These are phyloP conservation scores for Coelastrella sp. DNA, from an alignment of 139 green algal genomes.

Conservation along the genomic window DNA sequence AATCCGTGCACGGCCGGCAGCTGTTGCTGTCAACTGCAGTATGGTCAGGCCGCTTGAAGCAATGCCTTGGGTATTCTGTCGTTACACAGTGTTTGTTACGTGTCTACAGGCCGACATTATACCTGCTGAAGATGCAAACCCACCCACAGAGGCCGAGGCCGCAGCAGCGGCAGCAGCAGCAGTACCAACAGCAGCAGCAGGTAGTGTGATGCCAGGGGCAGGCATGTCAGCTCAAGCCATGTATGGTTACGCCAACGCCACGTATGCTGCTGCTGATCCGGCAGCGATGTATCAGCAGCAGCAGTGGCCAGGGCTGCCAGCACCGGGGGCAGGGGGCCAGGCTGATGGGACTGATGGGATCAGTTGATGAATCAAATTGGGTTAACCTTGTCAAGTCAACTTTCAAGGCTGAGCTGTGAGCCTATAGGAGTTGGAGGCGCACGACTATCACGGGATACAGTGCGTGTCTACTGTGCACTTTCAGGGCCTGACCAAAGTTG, in stretches of 20 bases:
- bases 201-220: background rate
- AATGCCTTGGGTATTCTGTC: no score
- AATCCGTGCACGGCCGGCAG: no score
- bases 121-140: background rate
- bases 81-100: background rate
- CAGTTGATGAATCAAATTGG: background rate
- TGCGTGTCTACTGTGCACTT: no score
- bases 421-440: no score
- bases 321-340: background rate
- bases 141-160: background rate
- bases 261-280: background rate
- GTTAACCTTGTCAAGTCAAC: no score
- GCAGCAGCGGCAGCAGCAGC: constrained; percentile 36
- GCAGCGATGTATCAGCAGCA: background rate
- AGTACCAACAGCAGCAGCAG: background rate
- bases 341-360: background rate
- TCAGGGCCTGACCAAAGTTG: no score
- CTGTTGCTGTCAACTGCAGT: no score
- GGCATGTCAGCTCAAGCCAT: background rate
- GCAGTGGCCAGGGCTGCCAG: background rate
- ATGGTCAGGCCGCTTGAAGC: no score
- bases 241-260: background rate
- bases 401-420: no score
- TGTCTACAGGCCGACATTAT: constrained; percentile 4
- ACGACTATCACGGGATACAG: no score